These are phyloP conservation scores for Citrullus amarus DNA, from an alignment of 306 rosid species.

Conservation along the genomic window DNA sequence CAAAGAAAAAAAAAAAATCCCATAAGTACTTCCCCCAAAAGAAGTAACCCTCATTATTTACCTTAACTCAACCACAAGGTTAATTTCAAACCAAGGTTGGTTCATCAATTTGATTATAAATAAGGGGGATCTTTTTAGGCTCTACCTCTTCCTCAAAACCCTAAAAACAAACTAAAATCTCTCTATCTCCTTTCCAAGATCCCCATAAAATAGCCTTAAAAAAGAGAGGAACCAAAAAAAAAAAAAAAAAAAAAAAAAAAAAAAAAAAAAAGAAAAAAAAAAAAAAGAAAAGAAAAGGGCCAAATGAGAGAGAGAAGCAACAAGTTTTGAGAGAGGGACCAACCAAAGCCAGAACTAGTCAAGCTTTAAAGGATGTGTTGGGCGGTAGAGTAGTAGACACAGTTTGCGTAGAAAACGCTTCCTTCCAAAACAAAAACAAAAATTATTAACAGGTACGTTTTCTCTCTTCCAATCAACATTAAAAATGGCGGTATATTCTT, in stretches of 20 bases:
- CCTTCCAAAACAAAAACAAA: background rate
- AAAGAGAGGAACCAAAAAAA: background rate
- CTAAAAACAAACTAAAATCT: conserved; percentile 4
- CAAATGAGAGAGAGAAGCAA: background rate
- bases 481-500: background rate
- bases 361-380: background rate
- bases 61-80: conserved; percentile 28
- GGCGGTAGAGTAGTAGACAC: background rate
- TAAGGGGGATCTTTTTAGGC: background rate
- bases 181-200: conserved; percentile 13
- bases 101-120: conserved; percentile 12
- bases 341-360: background rate
- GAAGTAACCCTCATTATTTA: background rate
- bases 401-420: background rate
- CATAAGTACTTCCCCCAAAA: background rate
- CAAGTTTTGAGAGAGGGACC: background rate
- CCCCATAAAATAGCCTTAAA: background rate
- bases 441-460: background rate
- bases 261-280: too few species aligned
- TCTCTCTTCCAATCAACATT: background rate
- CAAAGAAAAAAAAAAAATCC: too few species aligned
- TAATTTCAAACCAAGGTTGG: conserved; percentile 31
- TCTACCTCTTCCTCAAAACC: conserved; percentile 1
- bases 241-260: background rate
- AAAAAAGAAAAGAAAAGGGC: background rate